These are phyloP conservation scores for Knufia petricola DNA, from an alignment of 2,329 filamentous ascomycete genomes.

Conservation along the genomic window DNA sequence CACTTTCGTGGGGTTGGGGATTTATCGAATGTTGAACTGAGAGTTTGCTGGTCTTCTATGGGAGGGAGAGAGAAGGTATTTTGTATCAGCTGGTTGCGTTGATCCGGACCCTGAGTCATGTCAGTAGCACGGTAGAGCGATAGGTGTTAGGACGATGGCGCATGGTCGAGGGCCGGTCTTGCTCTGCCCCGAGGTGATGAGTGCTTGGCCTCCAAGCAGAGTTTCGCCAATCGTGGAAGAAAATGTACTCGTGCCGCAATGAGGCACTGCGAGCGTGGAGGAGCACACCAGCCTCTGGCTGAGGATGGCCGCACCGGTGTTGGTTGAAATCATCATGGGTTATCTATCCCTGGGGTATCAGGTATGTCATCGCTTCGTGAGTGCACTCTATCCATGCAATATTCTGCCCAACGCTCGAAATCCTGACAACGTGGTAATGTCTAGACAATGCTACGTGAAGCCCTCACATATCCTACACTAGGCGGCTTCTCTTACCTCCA, in stretches of 20 bases:
- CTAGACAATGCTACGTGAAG: background rate
- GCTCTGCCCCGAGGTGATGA: too few species aligned
- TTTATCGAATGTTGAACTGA: slow-evolving; percentile 56
- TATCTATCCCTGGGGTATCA: background rate
- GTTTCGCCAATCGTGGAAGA: too few species aligned
- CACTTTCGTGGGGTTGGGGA: slow-evolving; percentile 57
- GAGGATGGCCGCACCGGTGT: background rate
- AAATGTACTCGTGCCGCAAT: too few species aligned
- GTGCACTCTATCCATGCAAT: slow-evolving; percentile 3
- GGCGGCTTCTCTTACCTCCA: slow-evolving; percentile 39
- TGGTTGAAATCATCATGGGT: background rate
- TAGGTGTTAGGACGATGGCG: too few species aligned
- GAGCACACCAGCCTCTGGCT: too few species aligned
- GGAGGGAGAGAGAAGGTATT: too few species aligned
- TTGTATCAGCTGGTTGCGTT: too few species aligned
- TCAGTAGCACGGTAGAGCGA: too few species aligned
- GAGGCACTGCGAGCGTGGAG: background rate
- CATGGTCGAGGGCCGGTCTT: too few species aligned
- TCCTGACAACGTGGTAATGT: slow-evolving; percentile 7
- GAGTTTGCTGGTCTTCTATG: too few species aligned
- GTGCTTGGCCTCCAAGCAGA: too few species aligned
- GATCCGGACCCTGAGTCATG: too few species aligned
- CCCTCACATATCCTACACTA: slow-evolving; percentile 24
- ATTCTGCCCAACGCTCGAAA: slow-evolving; percentile 5
- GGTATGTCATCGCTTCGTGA: background rate